phyloP scores from a whole-genome alignment of 495 filamentous ascomycete genomes.

The Neohortaea acidophila region DNA sequence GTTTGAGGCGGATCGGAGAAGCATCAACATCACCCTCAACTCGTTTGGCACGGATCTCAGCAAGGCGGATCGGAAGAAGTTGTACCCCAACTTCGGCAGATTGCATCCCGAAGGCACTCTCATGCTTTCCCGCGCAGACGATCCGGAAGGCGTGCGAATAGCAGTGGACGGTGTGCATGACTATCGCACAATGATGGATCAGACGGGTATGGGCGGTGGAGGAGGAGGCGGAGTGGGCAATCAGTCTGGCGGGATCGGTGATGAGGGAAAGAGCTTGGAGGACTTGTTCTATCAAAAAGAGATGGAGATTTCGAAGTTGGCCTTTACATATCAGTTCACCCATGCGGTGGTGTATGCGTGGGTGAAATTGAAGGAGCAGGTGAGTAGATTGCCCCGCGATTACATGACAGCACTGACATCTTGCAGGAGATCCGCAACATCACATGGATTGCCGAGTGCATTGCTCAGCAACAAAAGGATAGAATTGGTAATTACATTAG shows the following conservation, averaged over 20 bases:
- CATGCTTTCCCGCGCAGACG: conserved; percentile 90
- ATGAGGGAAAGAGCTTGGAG: conserved; percentile 79
- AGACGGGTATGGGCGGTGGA: conserved; percentile 68
- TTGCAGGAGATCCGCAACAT: conserved; percentile 93
- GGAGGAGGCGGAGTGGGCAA: conserved; percentile 55
- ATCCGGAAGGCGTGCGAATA: conserved; percentile 80
- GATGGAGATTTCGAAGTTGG: conserved; percentile 90
- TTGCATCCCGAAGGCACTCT: conserved; percentile 87
- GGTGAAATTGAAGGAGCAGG: conserved; percentile 96
- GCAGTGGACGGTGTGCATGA: conserved; percentile 83
- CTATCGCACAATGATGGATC: conserved; percentile 90
- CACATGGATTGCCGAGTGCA: conserved; percentile 98
- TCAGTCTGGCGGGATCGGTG: conserved; percentile 55
- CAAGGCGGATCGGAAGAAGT: conserved; percentile 85
- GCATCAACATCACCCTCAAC: conserved; percentile 99
- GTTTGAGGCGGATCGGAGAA: conserved; percentile 89
- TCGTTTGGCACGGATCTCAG: conserved; percentile 95
- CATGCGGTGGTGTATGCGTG: conserved; percentile 91
- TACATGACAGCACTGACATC: conserved; percentile 1
- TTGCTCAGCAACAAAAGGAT: conserved; percentile 99
- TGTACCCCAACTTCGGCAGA: conserved; percentile 82
- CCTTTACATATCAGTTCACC: conserved; percentile 94
- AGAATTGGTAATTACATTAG: conserved; percentile 97
- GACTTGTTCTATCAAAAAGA: conserved; percentile 99
- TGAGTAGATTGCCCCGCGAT: conserved; percentile 30